phyloP scores from a whole-genome alignment of 2,329 filamentous ascomycete species.

The Ophiostoma fasciatum region DNA sequence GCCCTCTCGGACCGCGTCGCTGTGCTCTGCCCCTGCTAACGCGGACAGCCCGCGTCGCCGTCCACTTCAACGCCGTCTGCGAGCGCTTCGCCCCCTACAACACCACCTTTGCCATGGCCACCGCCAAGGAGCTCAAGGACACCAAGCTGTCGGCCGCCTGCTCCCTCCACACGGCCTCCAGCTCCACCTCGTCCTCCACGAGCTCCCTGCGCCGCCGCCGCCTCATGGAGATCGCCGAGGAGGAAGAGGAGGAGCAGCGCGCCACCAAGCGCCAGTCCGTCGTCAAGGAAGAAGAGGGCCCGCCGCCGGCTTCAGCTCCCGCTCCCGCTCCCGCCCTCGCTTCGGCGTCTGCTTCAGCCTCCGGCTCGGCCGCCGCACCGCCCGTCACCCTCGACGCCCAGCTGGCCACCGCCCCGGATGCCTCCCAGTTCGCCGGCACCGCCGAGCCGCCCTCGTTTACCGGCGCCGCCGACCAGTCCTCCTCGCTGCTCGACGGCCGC shows the following conservation, averaged over 20 bases:
- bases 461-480: constrained; percentile 29
- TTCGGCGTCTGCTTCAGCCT: constrained; percentile 31
- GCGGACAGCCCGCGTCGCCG: constrained; percentile 74
- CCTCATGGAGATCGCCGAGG: constrained; percentile 86
- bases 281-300: constrained; percentile 33
- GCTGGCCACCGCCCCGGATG: constrained; percentile 34
- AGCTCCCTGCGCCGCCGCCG: constrained; percentile 64
- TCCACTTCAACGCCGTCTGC: constrained; percentile 52
- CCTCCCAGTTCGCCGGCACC: constrained; percentile 33
- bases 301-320: constrained; percentile 53
- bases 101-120: constrained; percentile 62
- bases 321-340: constrained; percentile 26
- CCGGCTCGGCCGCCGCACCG: constrained; percentile 13
- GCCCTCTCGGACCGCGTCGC: neutral
- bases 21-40: neutral
- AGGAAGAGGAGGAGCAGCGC: constrained; percentile 54
- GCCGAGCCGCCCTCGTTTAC: constrained; percentile 37
- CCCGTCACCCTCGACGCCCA: constrained; percentile 37
- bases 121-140: constrained; percentile 69
- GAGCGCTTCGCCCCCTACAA: constrained; percentile 75
- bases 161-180: constrained; percentile 74
- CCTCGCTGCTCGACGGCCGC: constrained; percentile 27
- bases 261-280: constrained; percentile 44
- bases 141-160: constrained; percentile 77
- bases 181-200: constrained; percentile 71